Percentiles rank a stretch among this genome's conserved stretches.
phyloP scores from a whole-genome alignment of 257 asterid genomes.

The Primulina huaijiensis region DNA sequence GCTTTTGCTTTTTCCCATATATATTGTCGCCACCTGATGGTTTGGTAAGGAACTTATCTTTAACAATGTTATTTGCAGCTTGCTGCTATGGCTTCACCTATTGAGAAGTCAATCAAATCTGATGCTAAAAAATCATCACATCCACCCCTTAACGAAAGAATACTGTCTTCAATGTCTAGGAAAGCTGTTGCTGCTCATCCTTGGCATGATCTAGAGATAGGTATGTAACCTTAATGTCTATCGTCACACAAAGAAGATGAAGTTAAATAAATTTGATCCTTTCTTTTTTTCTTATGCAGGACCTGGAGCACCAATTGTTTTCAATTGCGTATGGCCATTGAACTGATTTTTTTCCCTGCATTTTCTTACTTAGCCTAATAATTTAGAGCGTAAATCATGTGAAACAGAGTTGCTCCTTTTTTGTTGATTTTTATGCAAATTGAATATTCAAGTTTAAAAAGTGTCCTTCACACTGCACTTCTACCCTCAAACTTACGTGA shows the following conservation, averaged over 20 bases:
- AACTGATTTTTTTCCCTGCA: neutral
- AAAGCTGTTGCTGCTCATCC: conserved; percentile 65
- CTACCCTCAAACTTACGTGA: neutral
- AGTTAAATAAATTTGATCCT: neutral
- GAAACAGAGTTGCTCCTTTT: neutral
- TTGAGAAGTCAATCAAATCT: neutral
- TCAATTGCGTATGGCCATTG: conserved; percentile 48
- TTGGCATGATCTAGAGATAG: conserved; percentile 65
- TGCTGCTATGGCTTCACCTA: neutral
- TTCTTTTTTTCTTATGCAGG: conserved; percentile 33
- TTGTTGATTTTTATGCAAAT: neutral
- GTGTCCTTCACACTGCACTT: neutral
- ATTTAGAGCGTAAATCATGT: neutral
- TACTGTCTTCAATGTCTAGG: conserved; percentile 53
- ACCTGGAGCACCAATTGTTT: conserved; percentile 54
- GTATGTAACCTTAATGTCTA: conserved; percentile 19
- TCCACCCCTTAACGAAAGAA: conserved; percentile 51
- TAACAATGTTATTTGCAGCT: neutral
- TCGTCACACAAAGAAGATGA: neutral
- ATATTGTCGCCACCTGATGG: neutral
- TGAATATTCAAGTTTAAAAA: neutral
- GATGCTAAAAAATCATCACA: neutral
- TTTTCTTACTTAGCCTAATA: neutral
- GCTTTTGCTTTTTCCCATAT: neutral
- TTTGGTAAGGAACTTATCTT: neutral